phyloP scores from a whole-genome alignment of 805 yeast genomes.

The Myxozyma lipomycoides region DNA sequence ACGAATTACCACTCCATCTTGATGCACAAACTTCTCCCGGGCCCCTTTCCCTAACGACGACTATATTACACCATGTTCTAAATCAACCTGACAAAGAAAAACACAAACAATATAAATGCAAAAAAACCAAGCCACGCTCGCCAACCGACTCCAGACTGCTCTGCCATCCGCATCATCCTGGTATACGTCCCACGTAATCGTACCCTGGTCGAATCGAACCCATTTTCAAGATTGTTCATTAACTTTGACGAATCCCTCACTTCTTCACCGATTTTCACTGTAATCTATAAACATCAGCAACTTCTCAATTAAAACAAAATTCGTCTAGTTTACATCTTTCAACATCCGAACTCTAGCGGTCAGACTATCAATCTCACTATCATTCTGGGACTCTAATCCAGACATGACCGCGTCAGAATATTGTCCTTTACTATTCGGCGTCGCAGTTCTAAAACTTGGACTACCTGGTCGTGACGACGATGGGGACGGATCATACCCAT shows the following conservation, averaged over 20 bases:
- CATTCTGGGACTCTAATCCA: slow-evolving; percentile 63
- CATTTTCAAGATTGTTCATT: slow-evolving; percentile 43
- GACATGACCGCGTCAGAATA: slow-evolving; percentile 53
- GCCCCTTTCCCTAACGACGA: no score
- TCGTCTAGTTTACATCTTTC: slow-evolving; percentile 42
- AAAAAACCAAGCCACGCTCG: slow-evolving; percentile 54
- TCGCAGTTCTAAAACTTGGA: slow-evolving; percentile 29
- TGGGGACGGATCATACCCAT: slow-evolving; percentile 28
- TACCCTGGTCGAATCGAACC: slow-evolving; percentile 47
- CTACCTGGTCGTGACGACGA: slow-evolving; percentile 22
- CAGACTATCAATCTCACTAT: slow-evolving; percentile 54
- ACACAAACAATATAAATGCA: slow-evolving; percentile 47
- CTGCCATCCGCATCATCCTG: slow-evolving; percentile 61
- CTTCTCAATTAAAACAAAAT: not conserved
- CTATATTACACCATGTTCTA: no score
- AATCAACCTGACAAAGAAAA: slow-evolving; percentile 48
- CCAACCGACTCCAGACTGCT: slow-evolving; percentile 59
- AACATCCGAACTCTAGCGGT: slow-evolving; percentile 51
- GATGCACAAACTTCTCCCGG: no score
- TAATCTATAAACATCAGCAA: slow-evolving; percentile 34
- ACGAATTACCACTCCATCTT: not conserved
- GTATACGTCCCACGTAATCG: slow-evolving; percentile 51
- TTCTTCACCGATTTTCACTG: slow-evolving; percentile 61
- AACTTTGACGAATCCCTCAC: slow-evolving; percentile 52
- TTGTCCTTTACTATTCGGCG: slow-evolving; percentile 33